These are phyloP conservation scores for Trametes sanguinea DNA, from an alignment of 768 basidiomycete species.

Conservation along the genomic window DNA sequence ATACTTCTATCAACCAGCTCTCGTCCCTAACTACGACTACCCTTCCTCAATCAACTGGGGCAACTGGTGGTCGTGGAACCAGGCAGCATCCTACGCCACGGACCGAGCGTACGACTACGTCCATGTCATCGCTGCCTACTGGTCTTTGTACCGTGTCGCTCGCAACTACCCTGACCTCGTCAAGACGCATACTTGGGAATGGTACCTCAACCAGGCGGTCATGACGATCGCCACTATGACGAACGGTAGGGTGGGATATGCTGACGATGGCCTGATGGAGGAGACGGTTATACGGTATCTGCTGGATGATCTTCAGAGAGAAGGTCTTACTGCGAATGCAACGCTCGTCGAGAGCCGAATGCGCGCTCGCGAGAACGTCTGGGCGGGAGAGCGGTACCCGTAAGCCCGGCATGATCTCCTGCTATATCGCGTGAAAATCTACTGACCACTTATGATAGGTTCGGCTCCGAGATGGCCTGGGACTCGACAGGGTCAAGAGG, in stretches of 20 bases:
- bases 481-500: slow-evolving; percentile 56
- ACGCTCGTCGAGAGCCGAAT: slow-evolving; percentile 50
- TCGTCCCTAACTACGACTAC: slow-evolving; percentile 49
- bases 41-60: slow-evolving; percentile 51
- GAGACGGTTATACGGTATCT: slow-evolving; percentile 53
- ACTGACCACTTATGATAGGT: slow-evolving; percentile 33
- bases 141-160: slow-evolving; percentile 58
- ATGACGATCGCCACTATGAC: slow-evolving; percentile 50
- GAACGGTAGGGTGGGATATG: slow-evolving; percentile 46
- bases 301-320: slow-evolving; percentile 52
- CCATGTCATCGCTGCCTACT: slow-evolving; percentile 45
- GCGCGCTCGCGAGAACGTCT: slow-evolving; percentile 44
- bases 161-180: slow-evolving; percentile 56
- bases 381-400: slow-evolving; percentile 55
- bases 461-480: slow-evolving; percentile 64
- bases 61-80: slow-evolving; percentile 61
- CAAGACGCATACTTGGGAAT: slow-evolving; percentile 50
- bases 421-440: no score
- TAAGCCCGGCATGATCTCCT: slow-evolving; percentile 30
- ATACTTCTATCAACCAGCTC: slow-evolving; percentile 51
- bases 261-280: slow-evolving; percentile 54
- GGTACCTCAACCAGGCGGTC: slow-evolving; percentile 59
- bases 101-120: slow-evolving; percentile 54
- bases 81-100: slow-evolving; percentile 47
- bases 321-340: slow-evolving; percentile 51